These are phyloP conservation scores for Fusarium piperis DNA, from an alignment of 2,329 filamentous ascomycete genomes.

Conservation along the genomic window DNA sequence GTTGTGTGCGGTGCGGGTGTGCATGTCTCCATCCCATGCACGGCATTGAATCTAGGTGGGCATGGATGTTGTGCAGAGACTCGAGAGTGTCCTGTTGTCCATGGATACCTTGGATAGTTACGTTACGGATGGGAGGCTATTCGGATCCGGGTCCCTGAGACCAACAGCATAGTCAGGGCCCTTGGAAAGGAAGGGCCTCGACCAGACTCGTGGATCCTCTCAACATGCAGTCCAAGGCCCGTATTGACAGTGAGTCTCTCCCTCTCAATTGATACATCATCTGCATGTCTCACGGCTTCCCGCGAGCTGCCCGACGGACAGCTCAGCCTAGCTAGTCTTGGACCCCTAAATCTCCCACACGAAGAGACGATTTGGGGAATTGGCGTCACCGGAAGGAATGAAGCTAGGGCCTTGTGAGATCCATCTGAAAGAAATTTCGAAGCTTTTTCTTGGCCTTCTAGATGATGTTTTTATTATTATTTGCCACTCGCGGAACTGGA, in stretches of 20 bases:
- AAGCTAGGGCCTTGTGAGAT: constrained; percentile 22
- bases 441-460: constrained; percentile 14
- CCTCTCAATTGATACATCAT: neutral
- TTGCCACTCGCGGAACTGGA: constrained; percentile 15
- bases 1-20: neutral
- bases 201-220: neutral
- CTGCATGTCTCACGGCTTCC: constrained; percentile 4
- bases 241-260: neutral
- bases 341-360: neutral
- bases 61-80: constrained; percentile 11
- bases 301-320: neutral
- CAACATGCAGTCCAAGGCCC: neutral
- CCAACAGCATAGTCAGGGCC: neutral
- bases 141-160: neutral
- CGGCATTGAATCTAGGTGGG: constrained; percentile 14
- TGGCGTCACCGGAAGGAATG: neutral
- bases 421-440: neutral
- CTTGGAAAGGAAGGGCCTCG: neutral
- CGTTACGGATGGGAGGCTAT: neutral
- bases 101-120: neutral
- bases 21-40: constrained; percentile 14
- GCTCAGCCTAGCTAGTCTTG: neutral
- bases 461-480: neutral
- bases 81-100: neutral
- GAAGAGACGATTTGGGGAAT: neutral